phyloP scores from a whole-genome alignment of 306 rosid species.

The Cicer judaicum region DNA sequence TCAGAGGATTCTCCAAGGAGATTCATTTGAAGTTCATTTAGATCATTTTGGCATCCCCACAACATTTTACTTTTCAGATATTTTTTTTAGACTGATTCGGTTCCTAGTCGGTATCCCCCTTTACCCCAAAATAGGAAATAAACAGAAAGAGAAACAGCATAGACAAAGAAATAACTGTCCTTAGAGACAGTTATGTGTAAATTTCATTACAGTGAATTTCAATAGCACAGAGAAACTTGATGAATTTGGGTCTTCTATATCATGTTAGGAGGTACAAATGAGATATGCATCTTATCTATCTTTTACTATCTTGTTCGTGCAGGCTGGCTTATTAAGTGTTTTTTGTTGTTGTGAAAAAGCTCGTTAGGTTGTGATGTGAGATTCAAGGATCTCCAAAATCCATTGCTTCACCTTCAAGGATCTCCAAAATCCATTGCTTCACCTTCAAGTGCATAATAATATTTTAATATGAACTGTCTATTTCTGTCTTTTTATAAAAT shows the following conservation, averaged over 20 bases:
- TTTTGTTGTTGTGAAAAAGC: too few relatives aligned
- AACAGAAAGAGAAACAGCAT: conserved; percentile 23
- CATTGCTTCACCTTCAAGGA: neutral
- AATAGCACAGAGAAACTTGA: conserved; percentile 10
- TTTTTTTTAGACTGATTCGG: conserved; percentile 32
- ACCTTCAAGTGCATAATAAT: neutral
- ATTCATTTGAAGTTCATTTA: conserved; percentile 34
- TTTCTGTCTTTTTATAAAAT: neutral
- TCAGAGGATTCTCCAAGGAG: conserved; percentile 18
- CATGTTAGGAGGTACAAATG: neutral
- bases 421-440: neutral
- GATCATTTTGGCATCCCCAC: conserved; percentile 6
- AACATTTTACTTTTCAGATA: conserved; percentile 16
- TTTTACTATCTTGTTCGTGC: neutral
- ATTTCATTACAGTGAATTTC: conserved; percentile 31
- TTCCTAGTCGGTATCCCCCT: conserved; percentile 22
- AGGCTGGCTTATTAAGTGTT: neutral
- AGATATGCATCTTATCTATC: neutral
- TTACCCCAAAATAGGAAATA: conserved; percentile 17
- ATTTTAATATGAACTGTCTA: neutral
- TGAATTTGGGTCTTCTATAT: neutral
- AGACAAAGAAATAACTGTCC: conserved; percentile 37
- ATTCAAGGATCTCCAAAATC: neutral
- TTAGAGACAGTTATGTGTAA: conserved; percentile 42
- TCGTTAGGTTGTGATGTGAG: neutral